A percentile compares a stretch with the other conserved stretches of the same genome.
phyloP scores from a whole-genome alignment of 2,329 filamentous ascomycete species.

The Davidsoniella australis region DNA sequence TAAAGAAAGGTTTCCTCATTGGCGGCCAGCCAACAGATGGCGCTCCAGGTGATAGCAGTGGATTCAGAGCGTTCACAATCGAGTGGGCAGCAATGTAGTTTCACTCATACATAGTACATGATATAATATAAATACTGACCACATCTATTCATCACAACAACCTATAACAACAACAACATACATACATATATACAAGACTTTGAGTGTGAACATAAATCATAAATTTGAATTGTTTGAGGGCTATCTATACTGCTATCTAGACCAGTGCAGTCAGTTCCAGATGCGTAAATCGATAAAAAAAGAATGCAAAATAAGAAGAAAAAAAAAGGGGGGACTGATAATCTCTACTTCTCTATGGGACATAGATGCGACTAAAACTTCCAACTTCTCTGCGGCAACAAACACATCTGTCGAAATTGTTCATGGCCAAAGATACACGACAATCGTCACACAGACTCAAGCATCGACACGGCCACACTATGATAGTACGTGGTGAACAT shows the following conservation, averaged over 20 bases:
- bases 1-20: slow-evolving; percentile 88
- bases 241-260: no score
- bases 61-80: slow-evolving; percentile 61
- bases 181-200: no score
- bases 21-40: slow-evolving; percentile 42
- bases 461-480: slow-evolving; percentile 94
- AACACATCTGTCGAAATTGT: slow-evolving; percentile 93
- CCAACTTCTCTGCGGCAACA: slow-evolving; percentile 79
- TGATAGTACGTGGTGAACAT: slow-evolving; percentile 64
- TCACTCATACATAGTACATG: slow-evolving; percentile 5
- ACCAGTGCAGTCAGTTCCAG: no score
- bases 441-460: slow-evolving; percentile 91
- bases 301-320: slow-evolving; percentile 6
- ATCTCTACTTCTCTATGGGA: slow-evolving; percentile 36
- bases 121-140: not conserved
- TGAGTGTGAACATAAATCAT: no score
- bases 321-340: not conserved
- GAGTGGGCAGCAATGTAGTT: slow-evolving; percentile 84
- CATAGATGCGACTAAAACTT: slow-evolving; percentile 81
- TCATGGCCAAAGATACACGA: slow-evolving; percentile 80
- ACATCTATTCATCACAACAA: not conserved
- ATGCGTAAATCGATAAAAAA: not conserved
- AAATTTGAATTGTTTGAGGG: no score
- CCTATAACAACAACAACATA: no score
- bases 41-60: slow-evolving; percentile 19